Evolutionary conservation across 345 rosid genomes (phyloP), one percentile per base, ranked within the genome.

Genomic region (Salix dunnii): DNA sequence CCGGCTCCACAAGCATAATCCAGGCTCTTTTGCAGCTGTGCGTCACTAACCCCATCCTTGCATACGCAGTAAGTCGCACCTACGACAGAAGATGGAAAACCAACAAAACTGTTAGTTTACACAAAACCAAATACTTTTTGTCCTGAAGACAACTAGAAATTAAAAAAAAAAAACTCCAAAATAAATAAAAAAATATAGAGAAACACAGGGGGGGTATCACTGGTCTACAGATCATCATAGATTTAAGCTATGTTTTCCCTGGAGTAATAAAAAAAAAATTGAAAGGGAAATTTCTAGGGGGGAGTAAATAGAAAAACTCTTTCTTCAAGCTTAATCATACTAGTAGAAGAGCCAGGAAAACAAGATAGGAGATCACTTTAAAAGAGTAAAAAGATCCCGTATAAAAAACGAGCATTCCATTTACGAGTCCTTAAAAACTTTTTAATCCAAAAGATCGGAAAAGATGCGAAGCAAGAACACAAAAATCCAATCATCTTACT

Each of bases 1-100:
- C 82, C 82, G 46, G 93, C 88, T 80, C 97, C 99, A 77, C 99
- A 95, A 2, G 99, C 99, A 73, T 89, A 95, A 81, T 95, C 99
- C 35, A 95, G 63, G 13, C 87, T 63, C 77, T 93, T 95, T 80
- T 95, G 99, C 4, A 90, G 85, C 3, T 60, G 83, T 25, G 62
- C 7, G 1, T 93, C 97, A 74, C 79, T 28, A 49, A 88, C 8
- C 49, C 89, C 97, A 77, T 90, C 93, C 80, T 87, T 95, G 58
- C 99, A 95, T 30, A 93, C 12, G 68, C 99, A 95, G 77, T 91
- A 87, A 11, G 80, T 80, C 40, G 91, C 98, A 72, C 82, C 96
- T 92, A 73, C 64, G 67, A 23, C 23, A 36, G 61, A 31, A 12
- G 68, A 42, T 6, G 20, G 66, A 49, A 28, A 53, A 40, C 58